Base-by-base conservation (phyloP, 2,329 filamentous ascomycete species). In the Fusarium haematococcum region DNA sequence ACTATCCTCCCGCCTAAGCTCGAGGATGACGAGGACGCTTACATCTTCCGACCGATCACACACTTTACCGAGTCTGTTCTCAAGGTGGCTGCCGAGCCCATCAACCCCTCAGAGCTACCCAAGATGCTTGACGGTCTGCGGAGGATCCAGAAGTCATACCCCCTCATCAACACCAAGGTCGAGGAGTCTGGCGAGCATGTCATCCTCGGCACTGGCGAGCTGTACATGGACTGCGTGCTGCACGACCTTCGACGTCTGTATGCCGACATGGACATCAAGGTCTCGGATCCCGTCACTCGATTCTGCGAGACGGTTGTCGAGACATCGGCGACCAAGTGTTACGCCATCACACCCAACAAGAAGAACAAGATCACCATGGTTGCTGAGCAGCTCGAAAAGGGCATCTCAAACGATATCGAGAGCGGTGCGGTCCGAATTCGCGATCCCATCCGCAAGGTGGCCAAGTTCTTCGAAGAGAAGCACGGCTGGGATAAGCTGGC, bases 321-420 rank as follows among this genome's bases (percentile, higher is more conserved):
- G 83, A 97, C 97, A 76, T 98, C 95, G 20, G 95, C 95, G 23
- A 98, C 97, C 69, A 98, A 98, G 85, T 99, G 97, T 85, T 99
- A 98, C 82, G 96, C 97, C 25, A 91, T 98, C 77, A 98, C 97
- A 3, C 97, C 97, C 3, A 99, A 99, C 86, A 99, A 99, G 86
- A 98, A 98, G 87, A 99, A 99, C 86, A 98, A 97, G 83, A 93
- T 99, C 79, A 98, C 97, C 39, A 98, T 99, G 94, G 94, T 98
- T 67, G 97, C 97, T 5, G 97, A 99, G 82, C 96, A 97, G 37
- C 86, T 99, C 16, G 97, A 99, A 76, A 94, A 97, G 78, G 97
- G 97, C 18, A 97, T 99, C 72, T 95, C 96, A 6, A 92, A 94
- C 79, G 97, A 99, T 79, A 98, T 99, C 73, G 97, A 99, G 85